Conservation (phyloP, 257 asterid genomes). For the Sherardia arvensis region DNA sequence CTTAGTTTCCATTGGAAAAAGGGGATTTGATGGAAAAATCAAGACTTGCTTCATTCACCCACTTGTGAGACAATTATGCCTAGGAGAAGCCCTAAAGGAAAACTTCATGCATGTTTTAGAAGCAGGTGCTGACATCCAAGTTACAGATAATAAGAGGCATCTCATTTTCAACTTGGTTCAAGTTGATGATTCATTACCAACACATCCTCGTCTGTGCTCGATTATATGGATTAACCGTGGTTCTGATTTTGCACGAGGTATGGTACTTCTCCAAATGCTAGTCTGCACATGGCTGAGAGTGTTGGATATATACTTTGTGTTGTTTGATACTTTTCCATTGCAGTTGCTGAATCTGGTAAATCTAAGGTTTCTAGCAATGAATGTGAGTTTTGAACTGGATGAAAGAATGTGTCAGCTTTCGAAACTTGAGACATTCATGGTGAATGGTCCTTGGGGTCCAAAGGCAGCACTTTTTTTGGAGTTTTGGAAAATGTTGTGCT, state of each 20-base stretch:
- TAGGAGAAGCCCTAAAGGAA: conserved; percentile 25
- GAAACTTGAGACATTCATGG: conserved; percentile 23
- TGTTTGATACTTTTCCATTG: conserved; percentile 9
- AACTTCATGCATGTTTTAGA: conserved; percentile 20
- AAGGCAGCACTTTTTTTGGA: neutral
- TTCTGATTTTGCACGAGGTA: neutral
- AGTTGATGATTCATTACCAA: neutral
- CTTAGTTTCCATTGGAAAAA: conserved; percentile 22
- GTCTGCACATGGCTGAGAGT: conserved; percentile 21
- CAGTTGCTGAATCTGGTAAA: neutral
- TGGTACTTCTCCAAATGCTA: conserved; percentile 3
- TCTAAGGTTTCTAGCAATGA: neutral
- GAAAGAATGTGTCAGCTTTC: conserved; percentile 1
- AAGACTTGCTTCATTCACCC: conserved; percentile 29
- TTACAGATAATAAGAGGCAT: neutral
- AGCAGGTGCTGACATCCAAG: neutral
- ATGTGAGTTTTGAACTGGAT: conserved; percentile 12
- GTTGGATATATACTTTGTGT: conserved; percentile 17
- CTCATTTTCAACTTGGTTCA: conserved; percentile 12
- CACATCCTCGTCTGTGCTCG: conserved; percentile 5
- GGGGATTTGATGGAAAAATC: conserved; percentile 15
- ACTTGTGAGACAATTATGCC: conserved; percentile 26
- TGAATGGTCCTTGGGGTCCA: conserved; percentile 11
- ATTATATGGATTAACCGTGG: conserved; percentile 1
- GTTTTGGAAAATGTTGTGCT: conserved; percentile 13